Evolutionary conservation across 1,139 yeast species (phyloP).

Genomic region (Pichia cactophila): DNA sequence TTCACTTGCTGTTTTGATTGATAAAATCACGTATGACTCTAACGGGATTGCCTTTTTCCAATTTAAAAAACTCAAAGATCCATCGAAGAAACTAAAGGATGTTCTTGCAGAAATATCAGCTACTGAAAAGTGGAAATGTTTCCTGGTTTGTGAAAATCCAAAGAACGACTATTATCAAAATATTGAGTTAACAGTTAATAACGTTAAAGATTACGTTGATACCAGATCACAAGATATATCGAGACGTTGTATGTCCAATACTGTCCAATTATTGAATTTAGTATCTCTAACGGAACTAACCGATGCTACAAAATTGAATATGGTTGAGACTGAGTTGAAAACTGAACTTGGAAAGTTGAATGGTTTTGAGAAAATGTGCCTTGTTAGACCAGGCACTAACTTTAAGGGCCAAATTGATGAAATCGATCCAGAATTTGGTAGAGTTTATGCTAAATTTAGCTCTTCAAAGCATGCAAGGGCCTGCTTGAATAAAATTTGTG

Average conservation of each 20-base stretch:
- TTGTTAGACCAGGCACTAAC: constrained; percentile 61
- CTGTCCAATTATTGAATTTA: constrained; percentile 58
- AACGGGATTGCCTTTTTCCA: constrained; percentile 41
- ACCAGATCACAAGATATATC: constrained; percentile 13
- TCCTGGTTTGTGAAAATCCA: constrained; percentile 29
- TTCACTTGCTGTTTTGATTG: constrained; percentile 29
- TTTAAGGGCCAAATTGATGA: constrained; percentile 36
- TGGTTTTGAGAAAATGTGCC: constrained; percentile 42
- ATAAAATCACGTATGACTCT: constrained; percentile 30
- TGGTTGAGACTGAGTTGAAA: constrained; percentile 45
- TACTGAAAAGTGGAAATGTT: constrained; percentile 26
- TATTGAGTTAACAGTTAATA: constrained; percentile 15
- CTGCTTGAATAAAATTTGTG: constrained; percentile 61
- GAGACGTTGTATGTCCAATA: constrained; percentile 41
- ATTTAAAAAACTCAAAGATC: constrained; percentile 28
- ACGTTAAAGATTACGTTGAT: constrained; percentile 14
- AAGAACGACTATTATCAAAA: constrained; percentile 24
- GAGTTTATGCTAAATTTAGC: constrained; percentile 59
- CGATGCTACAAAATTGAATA: constrained; percentile 42
- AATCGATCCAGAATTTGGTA: constrained; percentile 59
- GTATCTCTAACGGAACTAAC: constrained; percentile 58
- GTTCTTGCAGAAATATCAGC: constrained; percentile 17
- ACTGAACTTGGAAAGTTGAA: constrained; percentile 50
- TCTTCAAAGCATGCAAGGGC: constrained; percentile 42
- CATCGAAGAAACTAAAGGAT: constrained; percentile 18